Percentiles rank a stretch among this genome's conserved stretches.
phyloP scores from a whole-genome alignment of 495 filamentous ascomycete genomes.

The Neurospora sp. region DNA sequence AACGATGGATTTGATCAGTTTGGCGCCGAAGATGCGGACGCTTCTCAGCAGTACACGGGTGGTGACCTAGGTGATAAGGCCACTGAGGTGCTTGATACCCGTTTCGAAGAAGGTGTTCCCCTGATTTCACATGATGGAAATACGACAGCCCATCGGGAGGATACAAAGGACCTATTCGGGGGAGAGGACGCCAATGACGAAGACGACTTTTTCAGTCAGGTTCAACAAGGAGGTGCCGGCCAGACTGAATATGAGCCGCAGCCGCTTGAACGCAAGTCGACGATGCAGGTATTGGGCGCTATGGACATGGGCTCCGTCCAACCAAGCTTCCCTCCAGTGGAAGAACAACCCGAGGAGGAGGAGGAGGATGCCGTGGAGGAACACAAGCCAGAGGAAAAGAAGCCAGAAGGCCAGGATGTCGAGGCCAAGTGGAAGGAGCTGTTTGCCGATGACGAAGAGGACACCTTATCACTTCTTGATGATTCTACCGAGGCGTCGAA shows the following conservation, averaged over 20 bases:
- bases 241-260: conserved; percentile 12
- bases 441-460: conserved; percentile 67
- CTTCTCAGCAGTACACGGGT: conserved; percentile 18
- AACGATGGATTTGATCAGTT: conserved; percentile 18
- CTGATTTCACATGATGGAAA: conserved; percentile 33
- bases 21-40: conserved; percentile 2
- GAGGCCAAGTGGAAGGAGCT: conserved; percentile 78
- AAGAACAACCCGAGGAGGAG: conserved; percentile 22
- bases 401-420: conserved; percentile 37
- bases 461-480: conserved; percentile 48
- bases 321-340: conserved; percentile 20
- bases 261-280: conserved; percentile 47
- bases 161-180: conserved; percentile 24
- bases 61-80: conserved; percentile 27
- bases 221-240: conserved; percentile 12
- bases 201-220: conserved; percentile 43
- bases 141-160: conserved; percentile 1
- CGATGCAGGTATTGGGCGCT: conserved; percentile 42
- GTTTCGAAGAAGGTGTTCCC: conserved; percentile 52
- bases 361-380: conserved; percentile 6
- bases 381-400: conserved; percentile 16
- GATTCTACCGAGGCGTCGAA: conserved; percentile 13
- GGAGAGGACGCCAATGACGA: conserved; percentile 28
- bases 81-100: conserved; percentile 32
- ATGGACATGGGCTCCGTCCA: conserved; percentile 14